Evolutionary conservation across 805 yeast genomes (phyloP).

Genomic region (Ogataea glucozyma): DNA sequence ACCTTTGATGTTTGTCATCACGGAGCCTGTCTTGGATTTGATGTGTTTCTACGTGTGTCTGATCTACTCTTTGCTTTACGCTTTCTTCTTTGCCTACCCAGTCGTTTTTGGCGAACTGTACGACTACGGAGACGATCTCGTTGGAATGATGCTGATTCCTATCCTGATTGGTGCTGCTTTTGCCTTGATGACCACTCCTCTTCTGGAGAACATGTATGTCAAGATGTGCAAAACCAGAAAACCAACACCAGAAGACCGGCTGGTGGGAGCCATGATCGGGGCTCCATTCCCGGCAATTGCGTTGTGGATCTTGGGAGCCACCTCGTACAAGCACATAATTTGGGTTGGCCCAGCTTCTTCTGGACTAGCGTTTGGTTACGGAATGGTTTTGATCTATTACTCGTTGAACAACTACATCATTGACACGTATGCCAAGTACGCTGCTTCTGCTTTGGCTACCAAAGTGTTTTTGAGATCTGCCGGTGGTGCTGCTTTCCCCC

Average conservation of each 20-base stretch:
- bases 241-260: constrained; percentile 78
- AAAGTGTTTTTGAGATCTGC: constrained; percentile 79
- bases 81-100: constrained; percentile 94
- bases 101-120: constrained; percentile 79
- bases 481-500: constrained; percentile 86
- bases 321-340: constrained; percentile 64
- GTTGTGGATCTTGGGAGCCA: constrained; percentile 77
- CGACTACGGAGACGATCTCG: constrained; percentile 71
- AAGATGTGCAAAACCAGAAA: constrained; percentile 51
- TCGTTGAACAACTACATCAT: constrained; percentile 78
- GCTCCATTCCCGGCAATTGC: constrained; percentile 82
- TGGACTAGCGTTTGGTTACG: constrained; percentile 60
- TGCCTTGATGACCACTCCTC: constrained; percentile 74
- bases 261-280: constrained; percentile 80
- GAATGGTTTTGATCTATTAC: constrained; percentile 61
- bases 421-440: constrained; percentile 82
- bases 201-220: constrained; percentile 63
- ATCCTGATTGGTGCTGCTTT: constrained; percentile 81
- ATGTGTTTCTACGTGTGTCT: constrained; percentile 85
- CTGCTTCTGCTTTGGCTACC: constrained; percentile 80
- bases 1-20: constrained; percentile 72
- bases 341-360: constrained; percentile 66
- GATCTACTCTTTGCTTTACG: constrained; percentile 86
- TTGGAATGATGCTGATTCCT: constrained; percentile 88
- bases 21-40: constrained; percentile 84